phyloP scores from a whole-genome alignment of 1,139 yeast genomes.

The Taiozyma sp. region DNA sequence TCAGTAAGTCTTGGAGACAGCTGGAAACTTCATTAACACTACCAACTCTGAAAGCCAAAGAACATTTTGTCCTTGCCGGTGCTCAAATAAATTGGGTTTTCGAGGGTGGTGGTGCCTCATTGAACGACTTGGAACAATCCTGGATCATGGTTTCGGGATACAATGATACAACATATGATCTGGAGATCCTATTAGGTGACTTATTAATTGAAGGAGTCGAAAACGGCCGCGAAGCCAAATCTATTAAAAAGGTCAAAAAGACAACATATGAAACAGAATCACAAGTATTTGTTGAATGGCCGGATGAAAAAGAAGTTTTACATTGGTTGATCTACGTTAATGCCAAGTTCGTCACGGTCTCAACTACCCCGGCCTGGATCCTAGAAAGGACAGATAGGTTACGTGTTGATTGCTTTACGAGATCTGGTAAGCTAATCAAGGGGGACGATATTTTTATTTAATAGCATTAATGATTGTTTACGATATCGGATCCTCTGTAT shows the following conservation, averaged over 20 bases:
- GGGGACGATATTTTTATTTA: constrained; percentile 14
- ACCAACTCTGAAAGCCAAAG: constrained; percentile 24
- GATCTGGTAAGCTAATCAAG: constrained; percentile 14
- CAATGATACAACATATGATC: constrained; percentile 4
- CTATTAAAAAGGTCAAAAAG: constrained; percentile 6
- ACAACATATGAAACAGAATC: constrained; percentile 1
- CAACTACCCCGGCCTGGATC: constrained; percentile 8
- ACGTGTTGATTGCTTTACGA: constrained; percentile 18
- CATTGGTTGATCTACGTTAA: constrained; percentile 27
- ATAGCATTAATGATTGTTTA: neutral
- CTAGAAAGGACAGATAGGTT: constrained; percentile 13
- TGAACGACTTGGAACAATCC: constrained; percentile 21
- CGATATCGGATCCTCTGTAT: neutral
- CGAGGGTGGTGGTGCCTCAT: constrained; percentile 9
- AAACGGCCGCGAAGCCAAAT: neutral
- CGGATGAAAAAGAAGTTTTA: constrained; percentile 13
- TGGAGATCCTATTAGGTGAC: constrained; percentile 24
- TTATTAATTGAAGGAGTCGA: constrained; percentile 17
- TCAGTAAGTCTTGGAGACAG: constrained; percentile 17
- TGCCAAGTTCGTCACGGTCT: constrained; percentile 24
- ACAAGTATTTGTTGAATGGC: constrained; percentile 23
- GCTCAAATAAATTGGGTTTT: constrained; percentile 24
- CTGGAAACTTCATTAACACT: constrained; percentile 15
- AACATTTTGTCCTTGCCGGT: constrained; percentile 25
- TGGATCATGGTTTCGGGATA: constrained; percentile 25